phyloP scores from a whole-genome alignment of 257 asterid genomes.

The Euphrasia confusa region DNA sequence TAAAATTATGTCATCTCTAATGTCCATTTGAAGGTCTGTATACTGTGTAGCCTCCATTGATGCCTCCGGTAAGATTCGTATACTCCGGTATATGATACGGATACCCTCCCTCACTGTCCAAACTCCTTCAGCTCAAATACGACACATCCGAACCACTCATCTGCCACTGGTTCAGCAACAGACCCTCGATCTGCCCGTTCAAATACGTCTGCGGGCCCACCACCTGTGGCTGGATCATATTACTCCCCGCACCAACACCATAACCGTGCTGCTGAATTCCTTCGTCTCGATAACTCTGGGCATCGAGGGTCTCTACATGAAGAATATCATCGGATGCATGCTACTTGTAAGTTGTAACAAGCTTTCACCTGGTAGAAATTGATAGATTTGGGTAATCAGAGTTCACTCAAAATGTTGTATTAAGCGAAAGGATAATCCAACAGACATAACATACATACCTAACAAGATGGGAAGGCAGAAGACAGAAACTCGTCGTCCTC shows the following conservation, averaged over 20 bases:
- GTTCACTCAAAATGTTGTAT: background rate
- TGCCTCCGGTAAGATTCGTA: slow-evolving; percentile 39
- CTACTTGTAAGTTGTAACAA: no score
- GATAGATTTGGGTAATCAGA: no score
- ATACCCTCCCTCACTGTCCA: slow-evolving; percentile 35
- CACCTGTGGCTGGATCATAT: slow-evolving; percentile 40
- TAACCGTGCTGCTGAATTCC: slow-evolving; percentile 38
- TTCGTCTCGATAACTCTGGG: slow-evolving; percentile 49
- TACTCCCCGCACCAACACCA: slow-evolving; percentile 33
- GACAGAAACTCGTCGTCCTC: background rate
- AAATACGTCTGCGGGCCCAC: slow-evolving; percentile 36
- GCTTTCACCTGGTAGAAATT: no score
- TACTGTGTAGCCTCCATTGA: slow-evolving; percentile 46
- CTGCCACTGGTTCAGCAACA: slow-evolving; percentile 63
- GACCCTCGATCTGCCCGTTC: slow-evolving; percentile 58
- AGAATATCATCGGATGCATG: no score
- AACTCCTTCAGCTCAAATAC: slow-evolving; percentile 34
- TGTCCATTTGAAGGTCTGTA: slow-evolving; percentile 72
- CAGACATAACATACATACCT: background rate
- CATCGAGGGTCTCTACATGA: background rate
- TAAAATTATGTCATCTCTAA: slow-evolving; percentile 33
- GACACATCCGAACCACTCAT: slow-evolving; percentile 54
- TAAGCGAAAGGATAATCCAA: background rate
- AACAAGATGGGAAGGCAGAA: background rate
- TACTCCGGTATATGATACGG: slow-evolving; percentile 54